Evolutionary conservation across 257 asterid genomes (phyloP).

Genomic region (Solanum chiquidenum): DNA sequence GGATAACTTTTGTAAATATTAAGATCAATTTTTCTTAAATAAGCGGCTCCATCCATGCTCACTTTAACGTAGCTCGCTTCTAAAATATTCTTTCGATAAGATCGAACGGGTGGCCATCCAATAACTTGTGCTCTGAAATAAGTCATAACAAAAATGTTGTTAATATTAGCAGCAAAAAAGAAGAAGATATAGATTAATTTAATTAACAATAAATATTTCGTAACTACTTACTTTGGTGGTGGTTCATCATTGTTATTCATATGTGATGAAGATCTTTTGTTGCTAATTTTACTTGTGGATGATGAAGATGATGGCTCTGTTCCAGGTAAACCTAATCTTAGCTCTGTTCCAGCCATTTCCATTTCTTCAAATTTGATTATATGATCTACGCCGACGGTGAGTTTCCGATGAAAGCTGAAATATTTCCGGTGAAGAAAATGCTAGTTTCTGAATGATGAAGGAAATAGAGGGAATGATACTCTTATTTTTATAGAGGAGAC

Average conservation of each 20-base stretch:
- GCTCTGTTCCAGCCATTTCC: constrained; percentile 42
- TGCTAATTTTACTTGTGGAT: constrained; percentile 5
- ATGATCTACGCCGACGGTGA: neutral
- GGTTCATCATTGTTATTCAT: constrained; percentile 29
- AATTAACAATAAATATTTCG: neutral
- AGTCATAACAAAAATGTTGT: neutral
- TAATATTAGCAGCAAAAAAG: neutral
- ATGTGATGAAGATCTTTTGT: constrained; percentile 61
- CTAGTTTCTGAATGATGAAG: constrained; percentile 4
- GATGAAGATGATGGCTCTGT: constrained; percentile 18
- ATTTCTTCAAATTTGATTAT: neutral
- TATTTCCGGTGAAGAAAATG: neutral
- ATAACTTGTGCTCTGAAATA: constrained; percentile 13
- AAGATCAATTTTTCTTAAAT: constrained; percentile 65
- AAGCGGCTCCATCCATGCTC: constrained; percentile 98
- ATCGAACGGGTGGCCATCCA: constrained; percentile 93
- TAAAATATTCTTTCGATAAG: constrained; percentile 53
- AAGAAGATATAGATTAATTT: neutral
- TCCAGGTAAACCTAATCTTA: constrained; percentile 73
- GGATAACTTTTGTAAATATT: constrained; percentile 44
- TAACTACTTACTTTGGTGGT: constrained; percentile 49
- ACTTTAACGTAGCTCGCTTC: constrained; percentile 67
- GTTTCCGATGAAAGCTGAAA: neutral
- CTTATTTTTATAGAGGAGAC: constrained; percentile 13
- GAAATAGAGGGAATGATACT: neutral